phyloP scores from a whole-genome alignment of 768 basidiomycete genomes.

The Mrakia frigida region DNA sequence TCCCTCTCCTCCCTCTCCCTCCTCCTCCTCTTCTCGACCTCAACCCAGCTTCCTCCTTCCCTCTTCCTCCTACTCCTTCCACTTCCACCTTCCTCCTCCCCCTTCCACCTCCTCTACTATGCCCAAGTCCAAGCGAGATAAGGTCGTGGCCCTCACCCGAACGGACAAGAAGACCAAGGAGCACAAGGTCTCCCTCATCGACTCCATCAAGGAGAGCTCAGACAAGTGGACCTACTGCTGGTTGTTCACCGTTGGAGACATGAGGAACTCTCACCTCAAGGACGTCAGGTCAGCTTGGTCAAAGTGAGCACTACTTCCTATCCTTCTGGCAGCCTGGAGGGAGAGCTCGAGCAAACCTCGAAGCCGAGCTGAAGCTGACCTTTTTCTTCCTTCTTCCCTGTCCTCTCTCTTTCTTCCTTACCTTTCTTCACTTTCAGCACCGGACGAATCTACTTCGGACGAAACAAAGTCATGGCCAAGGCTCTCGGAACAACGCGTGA shows the following conservation, averaged over 20 bases:
- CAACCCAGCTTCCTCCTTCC: background rate
- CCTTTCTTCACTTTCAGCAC: constrained; percentile 50
- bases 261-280: constrained; percentile 91
- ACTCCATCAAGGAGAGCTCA: constrained; percentile 73
- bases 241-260: constrained; percentile 89
- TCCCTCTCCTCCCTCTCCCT: background rate
- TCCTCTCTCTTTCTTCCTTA: background rate
- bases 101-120: constrained; percentile 15
- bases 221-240: constrained; percentile 95
- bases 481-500: constrained; percentile 82
- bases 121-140: constrained; percentile 40
- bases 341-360: background rate
- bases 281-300: constrained; percentile 91
- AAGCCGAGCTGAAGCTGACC: background rate
- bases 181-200: constrained; percentile 77
- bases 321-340: background rate
- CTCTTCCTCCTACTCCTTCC: background rate
- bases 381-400: background rate
- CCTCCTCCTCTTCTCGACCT: background rate
- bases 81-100: background rate
- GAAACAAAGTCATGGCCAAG: constrained; percentile 78
- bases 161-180: constrained; percentile 88
- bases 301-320: constrained; percentile 54
- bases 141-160: constrained; percentile 82
- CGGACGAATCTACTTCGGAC: constrained; percentile 75